Evolutionary conservation across 257 asterid species (phyloP).

Genomic region (Striga asiatica): DNA sequence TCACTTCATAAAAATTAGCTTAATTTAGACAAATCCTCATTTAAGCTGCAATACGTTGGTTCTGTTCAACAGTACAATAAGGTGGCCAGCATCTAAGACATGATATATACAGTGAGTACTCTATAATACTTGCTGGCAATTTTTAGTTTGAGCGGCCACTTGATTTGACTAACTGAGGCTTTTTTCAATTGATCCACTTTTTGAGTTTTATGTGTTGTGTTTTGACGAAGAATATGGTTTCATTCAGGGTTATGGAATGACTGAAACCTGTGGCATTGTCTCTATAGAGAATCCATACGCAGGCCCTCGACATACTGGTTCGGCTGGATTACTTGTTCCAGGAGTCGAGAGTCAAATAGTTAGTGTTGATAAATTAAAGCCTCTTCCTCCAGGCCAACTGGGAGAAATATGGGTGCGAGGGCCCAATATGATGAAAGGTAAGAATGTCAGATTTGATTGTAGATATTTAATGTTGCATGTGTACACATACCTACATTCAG

Average conservation of each 20-base stretch:
- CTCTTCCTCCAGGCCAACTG: constrained; percentile 67
- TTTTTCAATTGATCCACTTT: not conserved
- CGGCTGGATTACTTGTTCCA: constrained; percentile 58
- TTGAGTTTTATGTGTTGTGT: not conserved
- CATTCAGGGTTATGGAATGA: constrained; percentile 90
- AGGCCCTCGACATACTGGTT: constrained; percentile 77
- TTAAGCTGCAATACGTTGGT: not conserved
- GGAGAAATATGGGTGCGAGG: constrained; percentile 98
- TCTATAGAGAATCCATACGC: constrained; percentile 36
- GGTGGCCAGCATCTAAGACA: not conserved
- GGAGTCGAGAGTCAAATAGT: constrained; percentile 75
- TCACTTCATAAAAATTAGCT: too few species aligned
- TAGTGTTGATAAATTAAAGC: constrained; percentile 52
- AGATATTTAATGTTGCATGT: not conserved
- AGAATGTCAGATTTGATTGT: not conserved
- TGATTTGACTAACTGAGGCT: not conserved
- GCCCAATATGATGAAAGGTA: constrained; percentile 89
- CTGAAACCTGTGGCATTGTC: constrained; percentile 77
- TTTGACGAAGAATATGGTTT: constrained; percentile 5
- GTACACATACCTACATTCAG: too few species aligned
- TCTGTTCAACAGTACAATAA: not conserved
- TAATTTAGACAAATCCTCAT: too few species aligned
- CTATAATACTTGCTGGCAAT: too few species aligned
- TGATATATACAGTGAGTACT: too few species aligned
- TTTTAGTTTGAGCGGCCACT: too few species aligned